Evolutionary conservation across 2,329 filamentous ascomycete genomes (phyloP), one percentile per base, ranked within the genome.

Genomic region (Pseudogymnoascus sp.): DNA sequence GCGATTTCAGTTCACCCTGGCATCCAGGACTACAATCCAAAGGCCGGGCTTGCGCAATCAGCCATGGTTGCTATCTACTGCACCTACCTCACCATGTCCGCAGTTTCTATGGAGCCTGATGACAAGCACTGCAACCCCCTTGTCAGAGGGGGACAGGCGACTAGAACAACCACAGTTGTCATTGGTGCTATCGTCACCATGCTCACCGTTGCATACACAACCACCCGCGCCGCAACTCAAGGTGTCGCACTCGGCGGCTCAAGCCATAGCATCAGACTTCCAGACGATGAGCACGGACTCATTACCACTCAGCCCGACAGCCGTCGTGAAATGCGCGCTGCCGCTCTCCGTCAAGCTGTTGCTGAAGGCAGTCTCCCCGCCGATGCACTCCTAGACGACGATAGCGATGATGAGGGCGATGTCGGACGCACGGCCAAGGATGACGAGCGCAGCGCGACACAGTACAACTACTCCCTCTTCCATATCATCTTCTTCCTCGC

Each of bases 1-100:
- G 81, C 87, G 67, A 82, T 97, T 33, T 97, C 93, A 0, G 88
- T 99, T 65, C 92, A 97, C 72, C 92, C 94, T 1, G 84, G 84
- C 1, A 85, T 99, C 12, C 94, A 99, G 75, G 91, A 92, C 71
- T 88, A 88, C 73, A 99, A 99, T 75, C 86, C 92, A 58, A 92
- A 93, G 72, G 94, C 94, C 42, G 94, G 94, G 58, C 82, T 99
- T 64, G 94, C 94, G n/a, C 94, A 99, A 74, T 92, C 92, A 42
- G 93, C 94, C 65, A 97, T 97, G 84, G 94, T 99, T 49, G 91
- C 92, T 16, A 85, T 96, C 63, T 99, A 99, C 81, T 99, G 94
- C 84, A 97, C 94, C 45, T 99, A 99, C 73, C 84, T 99, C 62
- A 99, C 94, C 68, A 91, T 99, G 86, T 97, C 92, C 2, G 94